Evolutionary conservation across 2,329 filamentous ascomycete genomes (phyloP), one percentile per base, ranked within the genome.

Genomic region (Parastagonospora nodorum): DNA sequence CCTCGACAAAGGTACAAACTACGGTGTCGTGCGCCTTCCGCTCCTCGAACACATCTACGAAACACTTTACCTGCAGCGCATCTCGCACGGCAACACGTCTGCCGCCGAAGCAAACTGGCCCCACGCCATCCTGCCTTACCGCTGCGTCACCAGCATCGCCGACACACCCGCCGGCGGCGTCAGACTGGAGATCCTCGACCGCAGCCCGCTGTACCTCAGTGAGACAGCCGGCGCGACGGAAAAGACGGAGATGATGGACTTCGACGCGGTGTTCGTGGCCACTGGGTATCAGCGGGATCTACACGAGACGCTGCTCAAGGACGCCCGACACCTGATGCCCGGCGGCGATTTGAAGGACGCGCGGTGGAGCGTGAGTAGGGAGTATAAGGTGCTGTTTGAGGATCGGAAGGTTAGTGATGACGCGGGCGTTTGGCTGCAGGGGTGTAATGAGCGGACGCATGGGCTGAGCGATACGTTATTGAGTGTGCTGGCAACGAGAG

Each of bases 371-470:
- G 89, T 96, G 1, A 80, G 80, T 29, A 83, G 93, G 45, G 84
- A 97, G 71, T 97, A 97, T 74, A 82, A 82, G 44, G 84, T 97
- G 42, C 78, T 86, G 51, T 91, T 95, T 69, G 80, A 83, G 42
- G 77, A 83, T 1, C 86, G 83, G 28, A 80, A 83, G 41, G 88
- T 97, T 30, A 82, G 85, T n/a, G 69, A 81, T 0, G 84, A 87
- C 38, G 88, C 90, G 11, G 92, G 92, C 3, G 81, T 97, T 51
- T 97, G 90, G 88, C 80, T 97, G 63, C 94, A 97, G 73, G 93
- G 93, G 29, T 97, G 92, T 77, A 95, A 92, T 71, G 92, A 97
- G 78, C 85, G 82, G 55, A 96, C 92, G 30, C 93, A 97, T 74
- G 93, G 93, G 85, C 76, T 95, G 75, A 91, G 89, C 70, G 89